phyloP scores from a whole-genome alignment of 2,329 filamentous ascomycete species.

The Aspergillus candidus region DNA sequence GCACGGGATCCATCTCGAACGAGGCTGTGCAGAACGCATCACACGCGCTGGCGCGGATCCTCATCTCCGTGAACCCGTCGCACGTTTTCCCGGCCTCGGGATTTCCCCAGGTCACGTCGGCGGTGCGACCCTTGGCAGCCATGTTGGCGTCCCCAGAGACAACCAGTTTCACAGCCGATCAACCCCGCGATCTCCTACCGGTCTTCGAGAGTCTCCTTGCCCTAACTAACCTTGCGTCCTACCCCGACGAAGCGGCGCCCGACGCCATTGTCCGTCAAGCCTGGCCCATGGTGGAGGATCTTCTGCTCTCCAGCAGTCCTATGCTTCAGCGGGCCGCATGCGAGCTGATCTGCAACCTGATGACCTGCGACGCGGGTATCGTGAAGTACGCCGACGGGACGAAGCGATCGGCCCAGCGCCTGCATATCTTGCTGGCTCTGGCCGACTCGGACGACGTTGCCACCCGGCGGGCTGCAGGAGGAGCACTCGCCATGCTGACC shows the following conservation, averaged over 20 bases:
- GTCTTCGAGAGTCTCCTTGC: slow-evolving; percentile 88
- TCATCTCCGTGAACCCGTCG: slow-evolving; percentile 78
- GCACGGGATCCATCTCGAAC: slow-evolving; percentile 31
- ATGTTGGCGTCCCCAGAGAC: slow-evolving; percentile 63
- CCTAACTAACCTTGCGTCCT: slow-evolving; percentile 83
- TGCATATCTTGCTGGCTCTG: slow-evolving; percentile 81
- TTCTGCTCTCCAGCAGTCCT: slow-evolving; percentile 68
- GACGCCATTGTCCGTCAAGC: slow-evolving; percentile 68
- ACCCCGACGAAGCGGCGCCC: slow-evolving; percentile 42
- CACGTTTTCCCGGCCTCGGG: slow-evolving; percentile 79
- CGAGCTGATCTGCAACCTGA: slow-evolving; percentile 85
- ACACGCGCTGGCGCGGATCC: slow-evolving; percentile 74
- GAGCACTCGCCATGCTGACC: slow-evolving; percentile 78
- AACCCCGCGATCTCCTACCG: slow-evolving; percentile 71
- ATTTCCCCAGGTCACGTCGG: slow-evolving; percentile 63
- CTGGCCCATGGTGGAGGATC: slow-evolving; percentile 74
- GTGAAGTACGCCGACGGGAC: slow-evolving; percentile 49
- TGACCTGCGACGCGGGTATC: slow-evolving; percentile 40
- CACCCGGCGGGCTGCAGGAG: slow-evolving; percentile 77
- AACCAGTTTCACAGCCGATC: slow-evolving; percentile 44
- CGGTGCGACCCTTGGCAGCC: slow-evolving; percentile 73
- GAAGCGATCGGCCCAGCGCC: slow-evolving; percentile 61
- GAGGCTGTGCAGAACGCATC: slow-evolving; percentile 55
- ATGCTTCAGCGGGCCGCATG: slow-evolving; percentile 76
- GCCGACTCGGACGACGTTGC: slow-evolving; percentile 76